Evolutionary conservation across 1,139 yeast genomes (phyloP).

Genomic region (Yamadazyma mexicana): DNA sequence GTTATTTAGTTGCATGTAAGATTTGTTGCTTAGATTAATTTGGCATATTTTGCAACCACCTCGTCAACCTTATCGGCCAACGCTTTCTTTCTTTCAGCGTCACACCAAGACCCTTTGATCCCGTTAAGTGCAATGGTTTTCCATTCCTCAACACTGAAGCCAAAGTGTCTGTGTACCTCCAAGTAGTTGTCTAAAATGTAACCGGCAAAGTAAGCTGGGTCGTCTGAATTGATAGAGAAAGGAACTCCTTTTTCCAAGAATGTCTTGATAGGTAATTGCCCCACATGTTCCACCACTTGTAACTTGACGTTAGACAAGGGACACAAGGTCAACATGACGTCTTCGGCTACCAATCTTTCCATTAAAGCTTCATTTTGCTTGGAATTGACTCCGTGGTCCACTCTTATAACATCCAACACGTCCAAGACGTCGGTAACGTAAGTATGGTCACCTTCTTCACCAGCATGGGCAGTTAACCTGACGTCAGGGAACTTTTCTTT

Average conservation of each 20-base stretch:
- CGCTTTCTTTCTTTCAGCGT: constrained; percentile 49
- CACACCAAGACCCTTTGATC: constrained; percentile 72
- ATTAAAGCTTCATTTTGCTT: constrained; percentile 53
- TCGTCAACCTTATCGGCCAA: constrained; percentile 43
- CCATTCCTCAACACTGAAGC: constrained; percentile 61
- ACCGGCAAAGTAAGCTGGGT: constrained; percentile 86
- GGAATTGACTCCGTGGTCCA: constrained; percentile 78
- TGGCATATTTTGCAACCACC: constrained; percentile 45
- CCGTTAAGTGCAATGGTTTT: constrained; percentile 54
- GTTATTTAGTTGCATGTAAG: neutral
- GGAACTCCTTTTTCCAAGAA: constrained; percentile 65
- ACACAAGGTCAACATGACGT: constrained; percentile 66
- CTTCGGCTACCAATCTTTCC: constrained; percentile 51
- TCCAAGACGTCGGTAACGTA: constrained; percentile 60
- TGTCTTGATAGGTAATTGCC: constrained; percentile 61
- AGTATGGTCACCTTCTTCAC: constrained; percentile 79
- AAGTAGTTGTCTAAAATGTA: constrained; percentile 74
- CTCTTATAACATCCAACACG: constrained; percentile 59
- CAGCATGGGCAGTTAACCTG: constrained; percentile 79
- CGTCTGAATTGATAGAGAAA: constrained; percentile 77
- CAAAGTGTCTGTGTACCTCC: constrained; percentile 63
- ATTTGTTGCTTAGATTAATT: neutral
- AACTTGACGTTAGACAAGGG: constrained; percentile 75
- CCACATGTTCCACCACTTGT: constrained; percentile 67
- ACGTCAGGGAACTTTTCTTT: constrained; percentile 47